Percentiles rank a stretch among this genome's conserved stretches.
phyloP scores from a whole-genome alignment of 1,284 basidiomycete species.

The Cryptococcus depauperatus region DNA sequence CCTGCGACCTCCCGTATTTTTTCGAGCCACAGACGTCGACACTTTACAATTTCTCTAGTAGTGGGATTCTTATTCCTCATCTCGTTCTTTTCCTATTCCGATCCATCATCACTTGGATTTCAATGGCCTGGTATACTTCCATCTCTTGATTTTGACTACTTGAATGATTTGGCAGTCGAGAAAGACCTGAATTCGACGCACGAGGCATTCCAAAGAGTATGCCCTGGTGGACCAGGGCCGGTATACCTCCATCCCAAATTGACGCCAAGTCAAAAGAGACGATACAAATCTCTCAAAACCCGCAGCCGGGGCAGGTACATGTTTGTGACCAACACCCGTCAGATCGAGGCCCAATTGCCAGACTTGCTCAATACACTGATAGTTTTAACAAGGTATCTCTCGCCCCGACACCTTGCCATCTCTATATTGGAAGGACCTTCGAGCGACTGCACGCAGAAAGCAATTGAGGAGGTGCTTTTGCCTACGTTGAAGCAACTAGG shows the following conservation, averaged over 20 bases:
- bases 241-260: constrained; percentile 29
- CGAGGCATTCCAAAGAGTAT: constrained; percentile 11
- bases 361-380: constrained; percentile 42
- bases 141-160: constrained; percentile 8
- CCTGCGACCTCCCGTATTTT: too few species aligned
- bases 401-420: constrained; percentile 29
- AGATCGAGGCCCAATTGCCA: constrained; percentile 38
- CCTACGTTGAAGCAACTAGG: constrained; percentile 33
- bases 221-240: constrained; percentile 13
- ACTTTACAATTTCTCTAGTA: constrained; percentile 3
- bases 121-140: constrained; percentile 24
- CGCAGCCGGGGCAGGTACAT: constrained; percentile 21
- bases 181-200: constrained; percentile 10
- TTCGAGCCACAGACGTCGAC: constrained; percentile 3
- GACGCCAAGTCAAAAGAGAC: constrained; percentile 24
- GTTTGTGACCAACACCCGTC: constrained; percentile 35
- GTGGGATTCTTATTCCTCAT: constrained; percentile 5
- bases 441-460: constrained; percentile 35
- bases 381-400: constrained; percentile 34
- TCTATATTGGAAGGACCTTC: constrained; percentile 45
- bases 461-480: constrained; percentile 30
- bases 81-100: constrained; percentile 9
- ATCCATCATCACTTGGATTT: constrained; percentile 8
- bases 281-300: constrained; percentile 30
- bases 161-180: constrained; percentile 2